phyloP scores from a whole-genome alignment of 768 basidiomycete species.

The Pleurotus cornucopiae region DNA sequence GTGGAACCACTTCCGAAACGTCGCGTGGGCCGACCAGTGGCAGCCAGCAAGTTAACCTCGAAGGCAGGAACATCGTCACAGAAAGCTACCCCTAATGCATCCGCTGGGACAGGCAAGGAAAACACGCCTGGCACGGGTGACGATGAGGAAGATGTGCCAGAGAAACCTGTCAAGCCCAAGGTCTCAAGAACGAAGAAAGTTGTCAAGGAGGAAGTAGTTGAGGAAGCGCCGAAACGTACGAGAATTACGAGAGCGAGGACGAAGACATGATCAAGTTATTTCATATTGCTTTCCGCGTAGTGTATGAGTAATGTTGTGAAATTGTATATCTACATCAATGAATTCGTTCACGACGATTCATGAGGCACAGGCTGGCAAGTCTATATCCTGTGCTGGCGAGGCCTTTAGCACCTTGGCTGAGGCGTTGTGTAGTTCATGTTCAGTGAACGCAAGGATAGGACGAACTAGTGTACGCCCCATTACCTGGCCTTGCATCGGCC shows the following conservation, averaged over 20 bases:
- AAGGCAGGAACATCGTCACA: slow-evolving; percentile 30
- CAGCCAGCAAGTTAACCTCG: slow-evolving; percentile 13
- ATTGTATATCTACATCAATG: not conserved
- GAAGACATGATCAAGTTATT: slow-evolving; percentile 16
- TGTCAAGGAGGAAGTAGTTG: slow-evolving; percentile 18
- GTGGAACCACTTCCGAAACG: slow-evolving; percentile 1
- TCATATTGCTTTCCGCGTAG: not conserved
- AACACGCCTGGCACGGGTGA: slow-evolving; percentile 27
- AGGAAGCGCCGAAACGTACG: slow-evolving; percentile 20
- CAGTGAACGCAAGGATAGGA: too few species aligned
- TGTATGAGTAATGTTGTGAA: not conserved
- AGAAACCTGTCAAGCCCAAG: slow-evolving; percentile 26
- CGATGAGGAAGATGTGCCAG: slow-evolving; percentile 21
- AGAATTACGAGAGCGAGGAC: slow-evolving; percentile 28
- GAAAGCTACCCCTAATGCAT: slow-evolving; percentile 6
- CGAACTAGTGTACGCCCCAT: too few species aligned
- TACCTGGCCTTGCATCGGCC: too few species aligned
- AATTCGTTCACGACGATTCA: not conserved
- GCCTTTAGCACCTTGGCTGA: too few species aligned
- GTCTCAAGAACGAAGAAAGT: slow-evolving; percentile 28
- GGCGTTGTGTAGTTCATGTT: too few species aligned
- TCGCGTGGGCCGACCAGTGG: not conserved
- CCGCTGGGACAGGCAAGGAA: slow-evolving; percentile 33
- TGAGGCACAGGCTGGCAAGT: too few species aligned
- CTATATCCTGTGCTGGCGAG: too few species aligned